These are phyloP conservation scores for Spizellomyces sp. DNA, from an alignment of 192 early-diverging fungal genomes.

Conservation along the genomic window DNA sequence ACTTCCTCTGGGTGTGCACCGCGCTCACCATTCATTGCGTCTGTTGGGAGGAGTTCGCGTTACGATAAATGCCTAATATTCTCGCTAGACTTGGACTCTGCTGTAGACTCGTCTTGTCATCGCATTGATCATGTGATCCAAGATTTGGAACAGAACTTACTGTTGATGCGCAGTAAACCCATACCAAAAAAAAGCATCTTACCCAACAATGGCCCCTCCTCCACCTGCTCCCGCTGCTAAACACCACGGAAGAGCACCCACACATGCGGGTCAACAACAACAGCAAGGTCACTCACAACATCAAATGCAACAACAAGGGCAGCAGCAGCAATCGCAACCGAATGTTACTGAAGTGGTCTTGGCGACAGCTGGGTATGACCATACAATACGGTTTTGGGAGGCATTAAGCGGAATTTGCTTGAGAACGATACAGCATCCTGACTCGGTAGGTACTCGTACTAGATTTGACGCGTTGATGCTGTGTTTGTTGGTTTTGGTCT, in stretches of 20 bases:
- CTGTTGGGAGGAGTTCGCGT: neutral
- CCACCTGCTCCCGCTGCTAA: neutral
- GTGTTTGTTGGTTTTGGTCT: neutral
- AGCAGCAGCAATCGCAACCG: conserved; percentile 11
- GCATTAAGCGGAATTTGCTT: conserved; percentile 56
- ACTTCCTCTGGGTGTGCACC: neutral
- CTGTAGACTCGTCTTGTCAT: neutral
- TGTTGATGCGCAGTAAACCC: neutral
- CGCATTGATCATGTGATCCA: neutral
- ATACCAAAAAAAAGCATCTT: neutral
- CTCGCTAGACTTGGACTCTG: neutral
- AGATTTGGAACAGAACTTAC: neutral
- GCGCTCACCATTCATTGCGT: neutral
- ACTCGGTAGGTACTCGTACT: conserved; percentile 58
- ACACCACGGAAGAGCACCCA: neutral
- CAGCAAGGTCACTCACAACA: neutral
- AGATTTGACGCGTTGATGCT: neutral
- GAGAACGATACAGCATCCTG: conserved; percentile 74
- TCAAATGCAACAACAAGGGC: neutral
- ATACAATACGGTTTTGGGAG: conserved; percentile 68
- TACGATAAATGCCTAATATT: neutral
- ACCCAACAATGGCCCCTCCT: neutral
- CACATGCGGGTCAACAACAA: neutral
- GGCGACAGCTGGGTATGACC: conserved; percentile 63
- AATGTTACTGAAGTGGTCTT: conserved; percentile 50